Evolutionary conservation across 305 asterid species (phyloP).

Genomic region (Fraxinus ornus): DNA sequence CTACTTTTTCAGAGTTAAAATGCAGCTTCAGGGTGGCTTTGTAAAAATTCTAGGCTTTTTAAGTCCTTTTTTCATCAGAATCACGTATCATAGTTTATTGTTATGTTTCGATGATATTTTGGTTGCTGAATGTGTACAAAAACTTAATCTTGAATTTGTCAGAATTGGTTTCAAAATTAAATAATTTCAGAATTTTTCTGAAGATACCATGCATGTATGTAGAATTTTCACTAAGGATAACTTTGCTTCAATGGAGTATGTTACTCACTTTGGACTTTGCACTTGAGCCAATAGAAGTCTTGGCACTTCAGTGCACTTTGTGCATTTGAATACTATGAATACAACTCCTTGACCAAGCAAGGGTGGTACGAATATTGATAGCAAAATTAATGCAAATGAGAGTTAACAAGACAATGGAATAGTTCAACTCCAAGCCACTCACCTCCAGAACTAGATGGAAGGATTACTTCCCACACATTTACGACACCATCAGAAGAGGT

Average conservation of each 20-base stretch:
- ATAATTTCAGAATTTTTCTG: not conserved
- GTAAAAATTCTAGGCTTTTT: not conserved
- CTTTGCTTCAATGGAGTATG: not conserved
- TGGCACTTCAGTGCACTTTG: not conserved
- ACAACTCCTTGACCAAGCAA: not conserved
- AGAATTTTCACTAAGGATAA: not conserved
- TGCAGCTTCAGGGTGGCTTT: not conserved
- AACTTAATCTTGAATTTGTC: not conserved
- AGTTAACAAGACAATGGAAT: not conserved
- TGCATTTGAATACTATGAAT: not conserved
- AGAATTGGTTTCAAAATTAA: not conserved
- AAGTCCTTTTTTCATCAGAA: not conserved
- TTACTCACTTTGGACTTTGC: not conserved
- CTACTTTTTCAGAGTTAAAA: not conserved
- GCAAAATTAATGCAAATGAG: slow-evolving; percentile 15
- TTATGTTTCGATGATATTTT: not conserved
- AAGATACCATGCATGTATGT: not conserved
- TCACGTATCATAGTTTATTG: not conserved
- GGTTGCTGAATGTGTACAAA: not conserved
- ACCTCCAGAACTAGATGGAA: slow-evolving; percentile 62
- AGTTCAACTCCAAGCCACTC: slow-evolving; percentile 28
- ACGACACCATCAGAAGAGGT: slow-evolving; percentile 85
- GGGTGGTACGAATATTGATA: not conserved
- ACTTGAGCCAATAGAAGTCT: not conserved
- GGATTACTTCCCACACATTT: slow-evolving; percentile 64